These are phyloP conservation scores for Calonectria honghensis DNA, from an alignment of 2,329 filamentous ascomycete genomes.

Conservation along the genomic window DNA sequence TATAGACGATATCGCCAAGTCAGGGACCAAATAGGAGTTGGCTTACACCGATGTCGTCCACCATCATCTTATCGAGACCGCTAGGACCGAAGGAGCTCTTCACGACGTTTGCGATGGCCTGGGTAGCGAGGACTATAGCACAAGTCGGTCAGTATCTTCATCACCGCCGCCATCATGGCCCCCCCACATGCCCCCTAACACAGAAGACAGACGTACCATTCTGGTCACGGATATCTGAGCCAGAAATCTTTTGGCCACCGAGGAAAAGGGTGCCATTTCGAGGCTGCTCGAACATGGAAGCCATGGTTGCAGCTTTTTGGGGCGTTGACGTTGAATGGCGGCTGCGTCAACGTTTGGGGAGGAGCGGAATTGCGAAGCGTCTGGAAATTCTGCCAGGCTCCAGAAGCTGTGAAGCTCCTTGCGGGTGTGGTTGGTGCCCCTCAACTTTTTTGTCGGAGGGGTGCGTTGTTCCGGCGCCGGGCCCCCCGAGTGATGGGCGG, in stretches of 20 bases:
- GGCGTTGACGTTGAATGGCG: conserved; percentile 51
- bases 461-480: conserved; percentile 55
- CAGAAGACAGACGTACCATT: conserved; percentile 78
- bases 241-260: conserved; percentile 97
- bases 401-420: conserved; percentile 57
- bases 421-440: conserved; percentile 46
- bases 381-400: conserved; percentile 57
- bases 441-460: conserved; percentile 56
- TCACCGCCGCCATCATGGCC: conserved; percentile 47
- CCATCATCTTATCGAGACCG: conserved; percentile 99
- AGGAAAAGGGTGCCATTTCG: conserved; percentile 97
- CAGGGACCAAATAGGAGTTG: conserved; percentile 41
- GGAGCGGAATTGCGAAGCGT: conserved; percentile 51
- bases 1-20: conserved; percentile 43
- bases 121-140: conserved; percentile 87
- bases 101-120: conserved; percentile 98
- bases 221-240: conserved; percentile 96
- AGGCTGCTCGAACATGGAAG: conserved; percentile 96
- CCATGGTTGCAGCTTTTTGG: conserved; percentile 75
- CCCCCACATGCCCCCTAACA: conserved; percentile 55
- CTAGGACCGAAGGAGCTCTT: conserved; percentile 99
- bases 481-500: conserved; percentile 20
- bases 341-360: conserved; percentile 52
- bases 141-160: conserved; percentile 32
- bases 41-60: conserved; percentile 96